Conservation (phyloP, 371 early-diverging fungal genomes). For the Choanephora cucurbitarum region DNA sequence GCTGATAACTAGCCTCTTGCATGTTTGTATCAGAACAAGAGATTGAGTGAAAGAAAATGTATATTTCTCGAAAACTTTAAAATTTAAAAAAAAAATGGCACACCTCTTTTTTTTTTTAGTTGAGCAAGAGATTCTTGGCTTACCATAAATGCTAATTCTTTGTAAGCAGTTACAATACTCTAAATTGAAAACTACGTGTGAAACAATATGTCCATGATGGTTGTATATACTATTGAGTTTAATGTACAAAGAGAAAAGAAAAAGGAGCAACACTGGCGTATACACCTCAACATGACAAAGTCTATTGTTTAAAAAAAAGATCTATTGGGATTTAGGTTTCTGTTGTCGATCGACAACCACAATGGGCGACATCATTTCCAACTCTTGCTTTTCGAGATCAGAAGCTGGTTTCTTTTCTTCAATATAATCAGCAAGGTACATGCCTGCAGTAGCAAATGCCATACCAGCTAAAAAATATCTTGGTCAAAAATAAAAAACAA, state of each 20-base stretch:
- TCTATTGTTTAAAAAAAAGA: neutral
- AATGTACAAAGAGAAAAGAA: too few species aligned
- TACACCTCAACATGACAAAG: too few species aligned
- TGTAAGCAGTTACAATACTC: neutral
- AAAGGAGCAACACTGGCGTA: too few species aligned
- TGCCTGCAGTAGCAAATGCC: conserved; percentile 49
- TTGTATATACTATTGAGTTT: too few species aligned
- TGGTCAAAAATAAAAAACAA: neutral
- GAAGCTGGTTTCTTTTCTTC: conserved; percentile 41
- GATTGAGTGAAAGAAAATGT: neutral
- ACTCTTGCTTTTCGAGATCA: conserved; percentile 34
- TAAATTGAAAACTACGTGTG: neutral
- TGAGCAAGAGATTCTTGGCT: neutral
- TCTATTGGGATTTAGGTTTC: conserved; percentile 14
- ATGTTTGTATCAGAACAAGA: conserved; percentile 1
- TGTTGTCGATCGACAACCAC: conserved; percentile 37
- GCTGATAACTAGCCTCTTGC: conserved; percentile 16
- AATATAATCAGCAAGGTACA: conserved; percentile 44
- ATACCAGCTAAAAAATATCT: conserved; percentile 43
- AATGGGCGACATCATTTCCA: conserved; percentile 43
- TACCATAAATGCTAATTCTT: neutral
- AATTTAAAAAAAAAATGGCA: too few species aligned
- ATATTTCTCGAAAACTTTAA: too few species aligned
- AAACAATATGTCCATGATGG: too few species aligned
- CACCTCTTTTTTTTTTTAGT: neutral